Conservation (phyloP, 345 rosid genomes). For the Alliaria petiolata region DNA sequence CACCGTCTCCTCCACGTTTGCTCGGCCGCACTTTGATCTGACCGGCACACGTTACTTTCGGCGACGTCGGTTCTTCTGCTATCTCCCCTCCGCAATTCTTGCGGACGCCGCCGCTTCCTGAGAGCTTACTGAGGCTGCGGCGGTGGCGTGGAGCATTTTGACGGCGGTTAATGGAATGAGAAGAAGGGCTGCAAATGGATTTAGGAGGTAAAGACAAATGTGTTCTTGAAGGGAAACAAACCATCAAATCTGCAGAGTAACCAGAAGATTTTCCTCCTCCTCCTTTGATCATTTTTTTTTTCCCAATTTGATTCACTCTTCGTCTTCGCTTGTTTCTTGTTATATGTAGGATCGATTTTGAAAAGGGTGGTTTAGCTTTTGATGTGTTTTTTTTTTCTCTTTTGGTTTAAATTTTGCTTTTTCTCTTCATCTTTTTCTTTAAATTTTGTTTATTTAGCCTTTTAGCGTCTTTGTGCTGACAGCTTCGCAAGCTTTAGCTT, state of each 20-base stretch:
- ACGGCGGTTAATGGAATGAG: constrained; percentile 45
- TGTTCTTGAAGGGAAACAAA: constrained; percentile 81
- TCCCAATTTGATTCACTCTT: background rate
- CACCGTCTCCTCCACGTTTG: constrained; percentile 5
- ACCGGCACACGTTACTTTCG: constrained; percentile 89
- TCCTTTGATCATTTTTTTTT: constrained; percentile 52
- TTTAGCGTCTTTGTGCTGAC: constrained; percentile 8
- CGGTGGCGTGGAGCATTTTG: constrained; percentile 36
- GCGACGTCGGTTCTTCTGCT: constrained; percentile 75
- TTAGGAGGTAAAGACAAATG: constrained; percentile 66
- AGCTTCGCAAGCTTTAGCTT: constrained; percentile 26
- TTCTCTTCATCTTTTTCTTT: background rate
- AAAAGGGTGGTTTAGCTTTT: constrained; percentile 11
- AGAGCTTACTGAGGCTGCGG: constrained; percentile 38
- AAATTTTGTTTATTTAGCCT: constrained; percentile 14
- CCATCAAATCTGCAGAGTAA: constrained; percentile 70
- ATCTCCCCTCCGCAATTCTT: background rate
- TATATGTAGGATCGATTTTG: constrained; percentile 17
- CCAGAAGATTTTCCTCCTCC: constrained; percentile 54
- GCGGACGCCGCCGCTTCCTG: constrained; percentile 19
- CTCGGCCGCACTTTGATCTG: constrained; percentile 86
- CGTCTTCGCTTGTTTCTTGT: constrained; percentile 14
- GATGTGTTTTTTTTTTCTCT: background rate
- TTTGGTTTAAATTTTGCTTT: background rate
- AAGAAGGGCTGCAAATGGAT: constrained; percentile 61